Evolutionary conservation across 2,329 filamentous ascomycete species (phyloP).

Genomic region (Colletotrichum lini): DNA sequence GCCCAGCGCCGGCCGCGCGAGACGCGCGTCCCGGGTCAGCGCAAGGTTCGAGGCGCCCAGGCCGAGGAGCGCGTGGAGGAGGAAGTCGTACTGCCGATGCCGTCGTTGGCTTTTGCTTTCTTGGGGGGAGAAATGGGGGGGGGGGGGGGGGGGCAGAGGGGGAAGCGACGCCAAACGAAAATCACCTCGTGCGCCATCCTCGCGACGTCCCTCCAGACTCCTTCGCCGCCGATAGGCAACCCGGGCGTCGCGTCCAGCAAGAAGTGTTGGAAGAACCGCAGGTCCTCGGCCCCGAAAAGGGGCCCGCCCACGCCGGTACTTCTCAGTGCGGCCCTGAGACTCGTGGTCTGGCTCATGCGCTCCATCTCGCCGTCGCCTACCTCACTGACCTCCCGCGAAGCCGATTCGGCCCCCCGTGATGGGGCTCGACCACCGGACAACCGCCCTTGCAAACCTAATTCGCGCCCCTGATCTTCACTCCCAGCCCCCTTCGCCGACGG

Average conservation of each 20-base stretch:
- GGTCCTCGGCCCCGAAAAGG: conserved; percentile 58
- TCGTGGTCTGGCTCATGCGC: background rate
- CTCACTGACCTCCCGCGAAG: background rate
- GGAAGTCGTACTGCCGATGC: no score
- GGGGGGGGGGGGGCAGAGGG: no score
- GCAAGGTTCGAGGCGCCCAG: background rate
- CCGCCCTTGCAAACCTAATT: background rate
- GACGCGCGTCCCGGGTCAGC: conserved; percentile 27
- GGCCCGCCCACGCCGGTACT: background rate
- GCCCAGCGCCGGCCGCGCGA: conserved; percentile 49
- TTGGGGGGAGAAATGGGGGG: no score
- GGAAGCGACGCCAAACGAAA: no score
- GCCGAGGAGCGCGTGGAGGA: background rate
- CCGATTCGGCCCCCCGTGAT: background rate
- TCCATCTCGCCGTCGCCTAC: background rate
- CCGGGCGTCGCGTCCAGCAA: conserved; percentile 60
- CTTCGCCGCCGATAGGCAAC: conserved; percentile 53
- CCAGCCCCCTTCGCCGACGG: conserved; percentile 38
- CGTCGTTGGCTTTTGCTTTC: no score
- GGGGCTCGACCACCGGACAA: background rate
- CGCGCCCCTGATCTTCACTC: background rate
- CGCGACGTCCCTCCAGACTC: conserved; percentile 55
- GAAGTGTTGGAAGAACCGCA: conserved; percentile 69
- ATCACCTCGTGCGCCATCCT: background rate
- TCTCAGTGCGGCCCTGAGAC: background rate